These are phyloP conservation scores for Teunomyces barrocoloradensis DNA, from an alignment of 805 yeast genomes.

Conservation along the genomic window DNA sequence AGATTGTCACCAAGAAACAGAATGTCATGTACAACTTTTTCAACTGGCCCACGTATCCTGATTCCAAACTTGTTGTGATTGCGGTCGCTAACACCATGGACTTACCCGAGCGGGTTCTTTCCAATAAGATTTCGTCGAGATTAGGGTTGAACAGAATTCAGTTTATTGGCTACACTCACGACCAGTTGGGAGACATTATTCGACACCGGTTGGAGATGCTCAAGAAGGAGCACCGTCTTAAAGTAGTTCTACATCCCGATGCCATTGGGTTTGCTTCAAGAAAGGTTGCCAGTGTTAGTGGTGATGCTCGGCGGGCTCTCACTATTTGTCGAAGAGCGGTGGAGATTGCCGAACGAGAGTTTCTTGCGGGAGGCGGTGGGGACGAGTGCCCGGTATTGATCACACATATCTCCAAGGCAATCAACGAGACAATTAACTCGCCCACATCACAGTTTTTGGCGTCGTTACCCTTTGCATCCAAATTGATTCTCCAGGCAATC, in stretches of 20 bases:
- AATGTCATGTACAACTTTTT: slow-evolving; percentile 91
- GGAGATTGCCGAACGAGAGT: slow-evolving; percentile 75
- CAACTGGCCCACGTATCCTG: slow-evolving; percentile 90
- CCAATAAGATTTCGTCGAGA: slow-evolving; percentile 88
- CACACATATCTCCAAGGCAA: slow-evolving; percentile 73
- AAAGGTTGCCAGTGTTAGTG: slow-evolving; percentile 93
- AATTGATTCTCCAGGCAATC: slow-evolving; percentile 68
- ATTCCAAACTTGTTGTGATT: slow-evolving; percentile 78
- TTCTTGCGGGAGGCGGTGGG: slow-evolving; percentile 22
- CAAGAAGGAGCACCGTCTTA: slow-evolving; percentile 35
- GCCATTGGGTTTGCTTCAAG: slow-evolving; percentile 91
- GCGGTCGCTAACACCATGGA: slow-evolving; percentile 99
- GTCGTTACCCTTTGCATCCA: slow-evolving; percentile 64
- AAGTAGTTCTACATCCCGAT: slow-evolving; percentile 53
- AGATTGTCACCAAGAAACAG: slow-evolving; percentile 77
- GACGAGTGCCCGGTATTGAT: slow-evolving; percentile 54
- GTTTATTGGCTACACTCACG: slow-evolving; percentile 84
- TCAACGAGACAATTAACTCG: slow-evolving; percentile 72
- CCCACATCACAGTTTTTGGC: slow-evolving; percentile 62
- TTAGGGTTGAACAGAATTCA: slow-evolving; percentile 83
- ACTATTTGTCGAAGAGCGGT: slow-evolving; percentile 86
- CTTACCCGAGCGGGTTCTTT: slow-evolving; percentile 81
- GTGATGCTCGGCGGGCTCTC: slow-evolving; percentile 93
- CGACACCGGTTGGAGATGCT: slow-evolving; percentile 58
- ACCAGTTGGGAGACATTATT: slow-evolving; percentile 74